Evolutionary conservation across 2,329 filamentous ascomycete genomes (phyloP), one percentile per base, ranked within the genome.

Genomic region (Venturia aucupariae): DNA sequence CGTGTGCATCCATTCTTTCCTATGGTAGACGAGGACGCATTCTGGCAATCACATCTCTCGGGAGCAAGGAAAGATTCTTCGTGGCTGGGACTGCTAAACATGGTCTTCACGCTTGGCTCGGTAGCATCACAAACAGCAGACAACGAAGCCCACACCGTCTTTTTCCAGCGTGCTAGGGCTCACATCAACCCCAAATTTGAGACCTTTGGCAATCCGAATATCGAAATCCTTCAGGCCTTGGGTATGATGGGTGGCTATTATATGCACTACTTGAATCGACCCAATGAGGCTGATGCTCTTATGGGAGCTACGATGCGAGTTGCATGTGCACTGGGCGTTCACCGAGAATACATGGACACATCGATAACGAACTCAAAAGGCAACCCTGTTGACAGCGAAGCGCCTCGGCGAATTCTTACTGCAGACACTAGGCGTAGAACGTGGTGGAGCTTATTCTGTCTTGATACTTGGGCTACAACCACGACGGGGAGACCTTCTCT

Each of bases 181-280:
- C 82, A 89, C 69, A 76, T 91, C 11, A 82, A 80, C 8, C 46
- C 62, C 19, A 64, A 44, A 15, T 78, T 91, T 66, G 87, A 88
- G 67, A 84, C 84, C 2, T 84, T 90, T 63, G 87, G 86, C 2
- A 87, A 85, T 69, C 86, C 86, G 55, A 85, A 88, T 68, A 78
- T 91, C n/a, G 88, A 91, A 72, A 88, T 84, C 0, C 80, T 91
- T 2, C 88, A 92, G 71, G 86, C 88, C 1, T 75, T 91, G 19
- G 84, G 85, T 2, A 79, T 92, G 32, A 85, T 90, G 69, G 87
- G 87, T 48, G 89, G 89, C 35, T 89, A 86, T 75, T 92, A 92
- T 72, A 82, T 90, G 64, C 89, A 91, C 73, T 91, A 91, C 70
- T 84, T 89, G 69, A 90, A 90, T 75, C 82, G 87, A 24, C 88